Conservation (phyloP, 345 rosid species). For the Firmiana major region DNA sequence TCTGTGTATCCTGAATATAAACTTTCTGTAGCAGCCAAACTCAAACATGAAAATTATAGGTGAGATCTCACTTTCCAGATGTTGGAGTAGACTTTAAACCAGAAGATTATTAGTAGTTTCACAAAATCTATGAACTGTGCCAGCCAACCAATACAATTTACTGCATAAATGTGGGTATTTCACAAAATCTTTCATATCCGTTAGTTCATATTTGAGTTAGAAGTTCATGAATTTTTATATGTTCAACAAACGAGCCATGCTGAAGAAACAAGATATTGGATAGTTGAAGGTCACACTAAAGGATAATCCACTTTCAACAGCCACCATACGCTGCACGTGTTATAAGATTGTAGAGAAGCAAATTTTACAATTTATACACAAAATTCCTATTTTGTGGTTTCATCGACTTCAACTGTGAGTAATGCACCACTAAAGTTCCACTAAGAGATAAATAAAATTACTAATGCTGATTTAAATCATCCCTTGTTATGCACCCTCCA, state of each 20-base stretch:
- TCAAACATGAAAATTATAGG: background rate
- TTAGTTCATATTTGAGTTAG: background rate
- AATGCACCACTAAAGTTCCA: background rate
- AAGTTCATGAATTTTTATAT: background rate
- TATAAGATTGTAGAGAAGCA: background rate
- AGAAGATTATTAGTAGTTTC: no score
- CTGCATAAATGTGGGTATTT: background rate
- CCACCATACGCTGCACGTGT: background rate
- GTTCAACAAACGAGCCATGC: background rate
- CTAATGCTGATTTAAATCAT: background rate
- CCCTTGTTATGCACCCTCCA: conserved; percentile 15
- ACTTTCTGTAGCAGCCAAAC: background rate
- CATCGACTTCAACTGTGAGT: background rate
- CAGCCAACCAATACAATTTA: no score
- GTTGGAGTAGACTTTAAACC: no score
- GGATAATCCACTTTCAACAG: background rate
- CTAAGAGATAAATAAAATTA: background rate
- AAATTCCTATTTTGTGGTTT: background rate
- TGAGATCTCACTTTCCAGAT: background rate
- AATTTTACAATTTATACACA: background rate
- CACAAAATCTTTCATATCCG: background rate
- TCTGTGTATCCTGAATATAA: no score
- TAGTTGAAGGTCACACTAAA: background rate
- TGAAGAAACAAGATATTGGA: background rate
- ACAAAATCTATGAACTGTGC: no score